Evolutionary conservation across 352 stramenopile species (phyloP), one percentile per base, ranked within the genome.

Genomic region (Phytopythium chamaehyphon): DNA sequence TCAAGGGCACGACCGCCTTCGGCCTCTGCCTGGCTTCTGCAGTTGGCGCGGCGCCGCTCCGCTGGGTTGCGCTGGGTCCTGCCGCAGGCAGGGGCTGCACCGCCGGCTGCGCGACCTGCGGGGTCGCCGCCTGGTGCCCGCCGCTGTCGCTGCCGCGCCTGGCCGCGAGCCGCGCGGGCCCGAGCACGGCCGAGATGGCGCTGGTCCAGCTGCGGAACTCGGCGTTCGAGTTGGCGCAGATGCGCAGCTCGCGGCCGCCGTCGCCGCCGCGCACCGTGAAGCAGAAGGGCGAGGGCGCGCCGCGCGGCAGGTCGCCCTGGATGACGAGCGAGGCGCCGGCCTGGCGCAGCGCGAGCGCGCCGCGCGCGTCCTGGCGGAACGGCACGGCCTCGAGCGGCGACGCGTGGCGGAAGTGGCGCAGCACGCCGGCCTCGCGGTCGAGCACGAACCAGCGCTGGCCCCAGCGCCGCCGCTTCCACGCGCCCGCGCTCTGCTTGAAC

Each of bases 361-460:
- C 82, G n/a, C 89, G 79, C 6, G 71, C 69, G 46, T 88, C 75
- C 35, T 83, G 72, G 12, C 76, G 55, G 16, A 84, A 64, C 12
- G 73, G 63, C 15, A 87, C 74, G 0, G 55, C 52, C 49, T 86
- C 75, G 3, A 80, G 61, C 3, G 73, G 63, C 23, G 73, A 87
- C 11, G 71, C 74, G 47, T 90, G 69, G n/a, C 79, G 76, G 36
- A 87, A 92, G 64, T 92, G 90, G 49, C 68, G 76, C 43, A 92
- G 53, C 26, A 84, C 33, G 15, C 82, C 79, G n/a, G 56, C 75
- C 26, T 88, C 72, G 16, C 51, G 62, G 51, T 89, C 75, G 28
- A 92, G 60, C 22, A 89, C 76, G 61, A 92, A 89, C 82, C 82
- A 90, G 37, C 82, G 75, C 59, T 93, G 73, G 56, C 89, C 86